Evolutionary conservation across 306 rosid species (phyloP).

Genomic region (Quercus bicolor): DNA sequence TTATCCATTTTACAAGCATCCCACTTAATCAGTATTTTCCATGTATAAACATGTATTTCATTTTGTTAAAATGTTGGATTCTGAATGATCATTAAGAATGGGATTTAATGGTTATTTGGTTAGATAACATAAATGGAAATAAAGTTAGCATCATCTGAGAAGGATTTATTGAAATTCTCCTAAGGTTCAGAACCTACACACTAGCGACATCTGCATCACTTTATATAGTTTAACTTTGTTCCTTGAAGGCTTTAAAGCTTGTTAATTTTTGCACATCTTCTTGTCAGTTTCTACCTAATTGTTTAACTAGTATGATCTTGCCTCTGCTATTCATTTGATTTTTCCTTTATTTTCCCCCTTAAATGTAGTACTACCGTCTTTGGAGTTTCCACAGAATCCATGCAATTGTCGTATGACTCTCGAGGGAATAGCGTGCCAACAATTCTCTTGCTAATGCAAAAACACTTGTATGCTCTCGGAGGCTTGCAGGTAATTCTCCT

Average conservation of each 20-base stretch:
- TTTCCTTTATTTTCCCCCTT: constrained; percentile 6
- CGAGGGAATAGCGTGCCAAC: constrained; percentile 96
- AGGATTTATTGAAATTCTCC: not conserved
- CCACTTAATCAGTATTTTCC: not conserved
- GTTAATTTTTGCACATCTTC: not conserved
- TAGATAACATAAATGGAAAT: not conserved
- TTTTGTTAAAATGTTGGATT: not conserved
- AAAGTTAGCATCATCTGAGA: not conserved
- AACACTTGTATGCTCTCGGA: constrained; percentile 65
- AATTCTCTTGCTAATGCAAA: constrained; percentile 85
- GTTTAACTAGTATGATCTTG: constrained; percentile 5
- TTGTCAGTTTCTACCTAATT: not conserved
- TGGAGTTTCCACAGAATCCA: constrained; percentile 94
- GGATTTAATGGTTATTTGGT: not conserved
- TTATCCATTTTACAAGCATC: not conserved
- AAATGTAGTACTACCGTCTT: constrained; percentile 71
- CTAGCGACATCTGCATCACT: not conserved
- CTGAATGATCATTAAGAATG: not conserved
- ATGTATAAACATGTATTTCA: not conserved
- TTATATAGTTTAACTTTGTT: not conserved
- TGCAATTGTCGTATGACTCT: constrained; percentile 80
- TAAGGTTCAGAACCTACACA: not conserved
- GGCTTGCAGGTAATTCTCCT: constrained; percentile 66
- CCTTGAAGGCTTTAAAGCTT: not conserved
- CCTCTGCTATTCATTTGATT: constrained; percentile 9